Conservation (phyloP, 2,329 filamentous ascomycete genomes). For the Talaromyces rugulosus region DNA sequence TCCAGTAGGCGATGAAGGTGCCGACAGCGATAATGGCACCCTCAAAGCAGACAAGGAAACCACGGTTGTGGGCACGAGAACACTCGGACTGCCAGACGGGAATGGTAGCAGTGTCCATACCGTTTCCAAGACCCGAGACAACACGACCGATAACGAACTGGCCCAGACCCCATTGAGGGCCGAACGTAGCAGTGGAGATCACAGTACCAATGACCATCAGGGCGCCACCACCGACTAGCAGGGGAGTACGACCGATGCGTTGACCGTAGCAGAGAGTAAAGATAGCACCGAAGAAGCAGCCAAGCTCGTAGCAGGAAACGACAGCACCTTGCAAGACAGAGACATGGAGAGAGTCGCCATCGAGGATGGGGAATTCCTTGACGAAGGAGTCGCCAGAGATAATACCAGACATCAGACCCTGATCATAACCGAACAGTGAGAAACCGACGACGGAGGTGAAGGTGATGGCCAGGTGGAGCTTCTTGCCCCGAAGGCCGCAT, state of each 20-base stretch:
- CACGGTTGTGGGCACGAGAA: conserved; percentile 28
- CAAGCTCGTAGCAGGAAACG: conserved; percentile 51
- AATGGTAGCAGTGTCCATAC: conserved; percentile 36
- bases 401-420: conserved; percentile 65
- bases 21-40: conserved; percentile 30
- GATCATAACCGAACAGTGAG: conserved; percentile 62
- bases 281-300: conserved; percentile 34
- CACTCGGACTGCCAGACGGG: conserved; percentile 39
- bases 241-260: conserved; percentile 30
- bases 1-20: conserved; percentile 32
- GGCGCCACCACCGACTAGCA: conserved; percentile 50
- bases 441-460: conserved; percentile 46
- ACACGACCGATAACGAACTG: conserved; percentile 34
- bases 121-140: conserved; percentile 33
- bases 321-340: conserved; percentile 50
- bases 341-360: conserved; percentile 24
- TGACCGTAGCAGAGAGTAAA: conserved; percentile 27
- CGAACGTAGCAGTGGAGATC: conserved; percentile 23
- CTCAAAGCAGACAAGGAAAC: conserved; percentile 31
- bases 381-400: conserved; percentile 39
- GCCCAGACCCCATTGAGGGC: conserved; percentile 24
- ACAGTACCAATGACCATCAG: conserved; percentile 38
- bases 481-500: conserved; percentile 22
- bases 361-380: not conserved
- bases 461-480: conserved; percentile 23